Evolutionary conservation across 345 rosid species (phyloP), one percentile per base, ranked within the genome.

Genomic region (Conringia planisiliqua): DNA sequence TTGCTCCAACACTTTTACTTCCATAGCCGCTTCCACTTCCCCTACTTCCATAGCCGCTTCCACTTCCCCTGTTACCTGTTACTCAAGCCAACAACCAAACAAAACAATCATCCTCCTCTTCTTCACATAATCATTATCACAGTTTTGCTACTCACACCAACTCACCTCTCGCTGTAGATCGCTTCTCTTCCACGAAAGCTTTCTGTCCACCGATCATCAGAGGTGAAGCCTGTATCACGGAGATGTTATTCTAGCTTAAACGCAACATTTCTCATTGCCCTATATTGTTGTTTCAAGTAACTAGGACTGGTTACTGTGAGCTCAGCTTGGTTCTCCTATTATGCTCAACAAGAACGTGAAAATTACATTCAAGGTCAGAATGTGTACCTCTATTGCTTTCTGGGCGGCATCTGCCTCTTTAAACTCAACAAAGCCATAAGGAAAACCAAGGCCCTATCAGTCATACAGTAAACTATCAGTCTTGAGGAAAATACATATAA

Each of bases 351-450:
- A 39, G n/a, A 52, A 24, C 10, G 17, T 24, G 10, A 24, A 13
- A 14, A 24, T 11, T 33, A 17, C 17, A 12, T 46, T 3, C 24
- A 4, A 32, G 24, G 14, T 54, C 2, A 22, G 59, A 38, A 16
- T 71, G 36, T 22, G n/a, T 52, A 95, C 99, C 99, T 88, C 90
- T 62, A 92, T 83, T 27, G 99, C 98, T 70, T 84, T 88, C 68
- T 86, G 91, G 44, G 87, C 96, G 11, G 97, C 88, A 76, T 82
- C 85, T 43, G 83, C 89, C 40, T 64, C 86, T 66, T 88, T 87
- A 81, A 90, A 95, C 81, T 95, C 98, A 69, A 95, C 98, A 59
- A 95, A 95, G 26, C 99, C 99, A 79, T 82, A 95, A 76, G 85
- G 81, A 69, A 0, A 76, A 22, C 75, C 70, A 63, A 85, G 76